These are phyloP conservation scores for Hammondia hammondi DNA, from an alignment of 169 alveolate species.

Conservation along the genomic window DNA sequence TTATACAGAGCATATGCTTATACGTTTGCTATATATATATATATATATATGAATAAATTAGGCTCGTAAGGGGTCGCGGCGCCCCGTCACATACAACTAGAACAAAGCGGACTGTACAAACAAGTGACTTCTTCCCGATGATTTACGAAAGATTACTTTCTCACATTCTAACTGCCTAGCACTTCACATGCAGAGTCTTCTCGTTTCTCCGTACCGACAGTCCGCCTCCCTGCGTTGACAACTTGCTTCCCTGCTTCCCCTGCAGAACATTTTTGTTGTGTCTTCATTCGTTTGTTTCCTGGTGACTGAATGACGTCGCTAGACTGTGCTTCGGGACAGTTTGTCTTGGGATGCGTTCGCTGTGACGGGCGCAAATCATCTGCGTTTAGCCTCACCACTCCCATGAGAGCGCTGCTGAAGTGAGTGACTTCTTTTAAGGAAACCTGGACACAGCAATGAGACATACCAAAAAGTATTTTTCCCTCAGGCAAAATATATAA, in stretches of 20 bases:
- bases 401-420: conserved; percentile 18
- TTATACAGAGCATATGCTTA: not conserved
- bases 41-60: not conserved
- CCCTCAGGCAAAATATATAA: not conserved
- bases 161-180: not conserved
- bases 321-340: not conserved
- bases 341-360: not conserved
- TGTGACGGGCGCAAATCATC: not conserved
- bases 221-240: not conserved
- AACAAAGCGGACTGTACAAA: too few species aligned
- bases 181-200: not conserved
- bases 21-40: not conserved
- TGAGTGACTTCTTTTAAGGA: not conserved
- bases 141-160: not conserved
- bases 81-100: too few species aligned
- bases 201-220: not conserved
- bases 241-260: not conserved
- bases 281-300: not conserved
- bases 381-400: conserved; percentile 31
- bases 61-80: too few species aligned
- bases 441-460: not conserved
- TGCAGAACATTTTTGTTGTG: not conserved
- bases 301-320: not conserved
- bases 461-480: not conserved
- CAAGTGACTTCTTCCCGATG: too few species aligned